These are phyloP conservation scores for Populus tomentosa DNA, from an alignment of 441 rosid species.

Conservation along the genomic window DNA sequence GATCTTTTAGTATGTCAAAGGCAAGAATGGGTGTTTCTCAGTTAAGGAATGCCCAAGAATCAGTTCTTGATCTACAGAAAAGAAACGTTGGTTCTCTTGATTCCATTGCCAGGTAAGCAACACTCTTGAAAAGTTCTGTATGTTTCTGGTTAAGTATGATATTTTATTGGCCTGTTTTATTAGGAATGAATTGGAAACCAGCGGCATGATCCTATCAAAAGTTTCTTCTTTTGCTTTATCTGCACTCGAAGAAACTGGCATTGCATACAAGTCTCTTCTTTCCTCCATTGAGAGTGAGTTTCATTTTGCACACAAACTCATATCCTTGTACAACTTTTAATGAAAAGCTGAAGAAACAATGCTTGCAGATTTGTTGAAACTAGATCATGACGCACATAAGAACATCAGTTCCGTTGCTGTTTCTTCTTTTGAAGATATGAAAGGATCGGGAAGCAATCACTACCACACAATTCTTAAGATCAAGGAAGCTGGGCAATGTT, in stretches of 20 bases:
- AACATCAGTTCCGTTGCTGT: conserved; percentile 57
- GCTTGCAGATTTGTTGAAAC: conserved; percentile 64
- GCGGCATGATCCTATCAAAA: conserved; percentile 42
- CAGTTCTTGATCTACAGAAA: conserved; percentile 56
- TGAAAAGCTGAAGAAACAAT: background rate
- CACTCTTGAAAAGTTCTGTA: background rate
- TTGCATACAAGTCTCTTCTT: conserved; percentile 48
- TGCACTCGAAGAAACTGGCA: conserved; percentile 50
- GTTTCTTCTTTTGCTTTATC: conserved; percentile 59
- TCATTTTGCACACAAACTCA: background rate
- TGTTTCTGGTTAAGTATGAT: background rate
- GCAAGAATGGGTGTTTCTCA: conserved; percentile 58
- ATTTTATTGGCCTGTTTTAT: conserved; percentile 4
- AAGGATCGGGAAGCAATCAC: conserved; percentile 59
- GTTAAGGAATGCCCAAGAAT: conserved; percentile 68
- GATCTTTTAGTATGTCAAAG: conserved; percentile 44
- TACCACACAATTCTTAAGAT: conserved; percentile 58
- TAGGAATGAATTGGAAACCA: conserved; percentile 63
- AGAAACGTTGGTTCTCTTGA: conserved; percentile 64
- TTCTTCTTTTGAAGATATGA: conserved; percentile 57
- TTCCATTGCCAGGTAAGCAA: conserved; percentile 51
- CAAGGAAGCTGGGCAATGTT: conserved; percentile 66
- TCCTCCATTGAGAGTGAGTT: conserved; percentile 63
- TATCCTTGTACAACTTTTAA: background rate
- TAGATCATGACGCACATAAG: conserved; percentile 59